Conservation (phyloP, 768 basidiomycete genomes). For the Hericium alpestre region DNA sequence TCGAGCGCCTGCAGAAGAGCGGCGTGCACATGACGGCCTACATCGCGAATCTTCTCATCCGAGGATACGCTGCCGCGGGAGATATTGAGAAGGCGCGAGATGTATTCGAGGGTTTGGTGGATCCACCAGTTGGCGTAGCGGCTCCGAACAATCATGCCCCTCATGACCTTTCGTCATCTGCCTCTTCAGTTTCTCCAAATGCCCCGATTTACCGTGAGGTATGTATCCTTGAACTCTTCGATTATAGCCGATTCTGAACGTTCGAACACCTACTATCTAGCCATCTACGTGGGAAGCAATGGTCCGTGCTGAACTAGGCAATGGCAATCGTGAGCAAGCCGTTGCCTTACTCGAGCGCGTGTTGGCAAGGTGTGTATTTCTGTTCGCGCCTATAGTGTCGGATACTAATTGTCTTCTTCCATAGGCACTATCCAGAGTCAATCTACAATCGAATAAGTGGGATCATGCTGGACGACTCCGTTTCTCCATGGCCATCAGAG, state of each 20-base stretch:
- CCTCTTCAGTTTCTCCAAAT: constrained; percentile 26
- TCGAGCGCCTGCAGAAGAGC: constrained; percentile 45
- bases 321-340: constrained; percentile 64
- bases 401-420: constrained; percentile 8
- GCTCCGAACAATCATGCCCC: constrained; percentile 82
- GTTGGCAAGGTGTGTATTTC: constrained; percentile 48
- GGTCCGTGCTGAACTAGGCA: constrained; percentile 83
- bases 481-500: constrained; percentile 30
- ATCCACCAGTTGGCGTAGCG: constrained; percentile 76
- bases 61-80: constrained; percentile 56
- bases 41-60: constrained; percentile 79
- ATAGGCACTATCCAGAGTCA: constrained; percentile 65
- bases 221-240: constrained; percentile 16
- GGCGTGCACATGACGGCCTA: constrained; percentile 90
- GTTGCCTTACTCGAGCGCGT: constrained; percentile 58
- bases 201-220: constrained; percentile 80
- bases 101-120: constrained; percentile 72
- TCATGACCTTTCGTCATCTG: constrained; percentile 36
- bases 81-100: constrained; percentile 60
- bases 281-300: constrained; percentile 94
- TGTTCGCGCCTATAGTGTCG: neutral
- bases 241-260: neutral
- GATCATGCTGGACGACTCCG: constrained; percentile 64
- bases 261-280: constrained; percentile 26
- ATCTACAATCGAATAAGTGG: constrained; percentile 74